Conservation (phyloP, 2,329 filamentous ascomycete species). For the Bertia moriformis region DNA sequence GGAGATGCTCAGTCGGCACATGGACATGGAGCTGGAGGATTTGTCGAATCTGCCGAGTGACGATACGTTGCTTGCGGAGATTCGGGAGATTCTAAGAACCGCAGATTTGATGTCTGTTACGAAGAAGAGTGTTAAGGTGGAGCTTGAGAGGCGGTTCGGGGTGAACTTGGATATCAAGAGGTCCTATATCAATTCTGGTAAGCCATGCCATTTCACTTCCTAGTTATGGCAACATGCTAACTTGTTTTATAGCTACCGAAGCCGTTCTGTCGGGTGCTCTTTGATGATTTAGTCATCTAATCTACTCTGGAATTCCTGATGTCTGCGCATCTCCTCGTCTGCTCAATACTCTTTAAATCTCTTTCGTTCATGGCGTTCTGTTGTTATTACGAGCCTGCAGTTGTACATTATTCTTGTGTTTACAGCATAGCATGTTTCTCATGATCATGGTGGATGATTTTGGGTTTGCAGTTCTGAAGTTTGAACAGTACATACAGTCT, state of each 20-base stretch:
- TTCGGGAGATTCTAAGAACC: slow-evolving; percentile 78
- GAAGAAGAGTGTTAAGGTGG: slow-evolving; percentile 93
- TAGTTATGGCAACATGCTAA: background rate
- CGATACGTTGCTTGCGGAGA: slow-evolving; percentile 81
- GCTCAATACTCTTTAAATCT: too few relatives aligned
- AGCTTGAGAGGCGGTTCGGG: slow-evolving; percentile 81
- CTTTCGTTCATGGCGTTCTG: too few relatives aligned
- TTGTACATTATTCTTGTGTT: too few relatives aligned
- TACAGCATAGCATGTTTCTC: too few relatives aligned
- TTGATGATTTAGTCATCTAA: too few relatives aligned
- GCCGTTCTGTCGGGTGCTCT: background rate
- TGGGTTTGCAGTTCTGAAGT: too few relatives aligned
- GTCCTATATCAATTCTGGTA: slow-evolving; percentile 86
- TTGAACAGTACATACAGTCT: too few relatives aligned
- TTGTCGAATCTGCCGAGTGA: slow-evolving; percentile 53
- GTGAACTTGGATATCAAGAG: slow-evolving; percentile 75
- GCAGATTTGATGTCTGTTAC: slow-evolving; percentile 95
- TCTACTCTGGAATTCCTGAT: too few relatives aligned
- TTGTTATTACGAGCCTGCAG: too few relatives aligned
- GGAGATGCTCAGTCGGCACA: slow-evolving; percentile 39
- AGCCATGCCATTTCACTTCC: slow-evolving; percentile 14
- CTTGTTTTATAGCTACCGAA: background rate
- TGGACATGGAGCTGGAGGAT: slow-evolving; percentile 51
- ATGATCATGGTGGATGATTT: too few relatives aligned
- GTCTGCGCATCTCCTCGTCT: too few relatives aligned